These are phyloP conservation scores for Noccaea bulbosa DNA, from an alignment of 345 rosid genomes.

Conservation along the genomic window DNA sequence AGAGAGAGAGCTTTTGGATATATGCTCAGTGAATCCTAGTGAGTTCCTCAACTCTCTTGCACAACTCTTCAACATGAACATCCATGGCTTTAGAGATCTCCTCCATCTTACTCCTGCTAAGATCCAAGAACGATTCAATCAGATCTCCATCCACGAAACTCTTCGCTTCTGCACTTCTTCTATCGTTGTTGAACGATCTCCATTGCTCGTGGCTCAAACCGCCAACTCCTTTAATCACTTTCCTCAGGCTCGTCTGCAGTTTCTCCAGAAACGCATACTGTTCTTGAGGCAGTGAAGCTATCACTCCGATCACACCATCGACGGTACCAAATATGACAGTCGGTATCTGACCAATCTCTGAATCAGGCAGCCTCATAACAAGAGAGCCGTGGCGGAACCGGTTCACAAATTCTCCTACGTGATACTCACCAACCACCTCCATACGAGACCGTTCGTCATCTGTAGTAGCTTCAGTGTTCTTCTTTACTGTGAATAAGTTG, in stretches of 20 bases:
- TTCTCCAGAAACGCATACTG: conserved; percentile 78
- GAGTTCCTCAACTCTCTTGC: conserved; percentile 86
- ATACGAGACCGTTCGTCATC: conserved; percentile 85
- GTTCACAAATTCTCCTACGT: conserved; percentile 90
- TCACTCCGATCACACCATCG: conserved; percentile 87
- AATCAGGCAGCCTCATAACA: conserved; percentile 89
- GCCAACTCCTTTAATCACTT: conserved; percentile 94
- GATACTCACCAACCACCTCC: conserved; percentile 92
- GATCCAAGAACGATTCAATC: conserved; percentile 82
- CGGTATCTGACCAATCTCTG: conserved; percentile 86
- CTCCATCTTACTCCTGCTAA: conserved; percentile 73
- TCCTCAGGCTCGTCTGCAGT: conserved; percentile 75
- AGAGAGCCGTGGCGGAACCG: conserved; percentile 94
- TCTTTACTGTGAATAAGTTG: conserved; percentile 79
- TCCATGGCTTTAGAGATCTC: conserved; percentile 68
- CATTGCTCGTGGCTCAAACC: conserved; percentile 93
- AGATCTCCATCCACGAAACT: conserved; percentile 86
- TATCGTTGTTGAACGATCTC: conserved; percentile 90
- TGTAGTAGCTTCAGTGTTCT: conserved; percentile 83
- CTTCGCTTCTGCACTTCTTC: conserved; percentile 77
- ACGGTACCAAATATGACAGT: conserved; percentile 86
- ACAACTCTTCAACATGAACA: conserved; percentile 82
- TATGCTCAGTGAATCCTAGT: conserved; percentile 76
- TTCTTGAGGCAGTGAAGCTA: conserved; percentile 86
- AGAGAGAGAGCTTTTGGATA: conserved; percentile 1